Base-by-base conservation (phyloP, 768 basidiomycete genomes). In the Lactarius akahatsu region DNA sequence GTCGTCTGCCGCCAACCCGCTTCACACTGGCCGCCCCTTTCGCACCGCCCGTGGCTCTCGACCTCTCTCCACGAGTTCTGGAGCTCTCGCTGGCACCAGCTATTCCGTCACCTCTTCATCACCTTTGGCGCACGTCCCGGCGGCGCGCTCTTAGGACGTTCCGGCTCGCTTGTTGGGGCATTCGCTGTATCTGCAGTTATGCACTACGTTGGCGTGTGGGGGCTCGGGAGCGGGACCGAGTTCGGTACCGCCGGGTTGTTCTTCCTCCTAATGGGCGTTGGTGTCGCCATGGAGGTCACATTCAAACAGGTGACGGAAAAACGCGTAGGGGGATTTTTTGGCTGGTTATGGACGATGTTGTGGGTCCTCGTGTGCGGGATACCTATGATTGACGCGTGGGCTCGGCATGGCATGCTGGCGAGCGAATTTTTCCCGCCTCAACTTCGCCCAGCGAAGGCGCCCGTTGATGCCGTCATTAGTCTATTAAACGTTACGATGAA, bases 141-240 rank as follows among this genome's bases (percentile, higher is more conserved):
- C 32, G 71, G 72, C 40, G 71, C 71, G 61, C 65, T 83, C 6
- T 16, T 41, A 41, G 41, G 41, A 41, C 41, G 41, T 6, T 16
- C 41, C 16, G 41, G 41, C 16, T 4, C 72, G 4, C 76, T 88
- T 5, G 62, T 89, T 2, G 88, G 86, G 8, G 83, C 81, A 4
- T 91, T 91, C 72, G 60, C 82, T 1, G 67, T 83, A 6, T 90
- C 89, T 0, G 86, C 81, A 8, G 32, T 84, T 3, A 71, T 90
- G 4, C 90, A 91, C 65, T 80, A 85, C 67, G 55, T 82, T 20
- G 86, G 84, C 13, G 67, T 84, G 59, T 87, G 82, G 79, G 85
- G 84, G 5, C 82, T 89, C 83, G 83, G 80, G 2, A 77, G 77
- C 7, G 87, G 85, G 20, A 75, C 77, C 1, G 83, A 88, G 54